A percentile compares a stretch with the other conserved stretches of the same genome.
Evolutionary conservation across 2,329 filamentous ascomycete species (phyloP).

Genomic region (Diaporthe humulicola): DNA sequence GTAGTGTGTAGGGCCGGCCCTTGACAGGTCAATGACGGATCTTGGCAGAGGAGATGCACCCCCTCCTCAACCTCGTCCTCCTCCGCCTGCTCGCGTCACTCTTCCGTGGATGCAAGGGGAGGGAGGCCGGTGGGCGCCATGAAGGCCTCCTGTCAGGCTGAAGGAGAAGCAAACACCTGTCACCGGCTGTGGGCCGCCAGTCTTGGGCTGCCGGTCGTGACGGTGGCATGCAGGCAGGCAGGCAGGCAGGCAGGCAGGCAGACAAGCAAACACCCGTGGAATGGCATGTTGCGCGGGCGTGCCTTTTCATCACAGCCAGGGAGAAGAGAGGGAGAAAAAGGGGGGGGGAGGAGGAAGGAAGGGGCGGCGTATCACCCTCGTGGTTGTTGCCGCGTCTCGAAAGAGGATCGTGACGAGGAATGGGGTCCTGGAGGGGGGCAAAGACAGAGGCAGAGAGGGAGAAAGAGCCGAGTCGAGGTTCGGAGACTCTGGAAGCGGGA

Average conservation of each 20-base stretch:
- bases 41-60: conserved; percentile 16
- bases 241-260: conserved; percentile 5
- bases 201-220: background rate
- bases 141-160: background rate
- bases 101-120: background rate
- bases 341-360: background rate
- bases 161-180: conserved; percentile 15
- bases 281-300: background rate
- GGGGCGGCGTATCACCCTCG: background rate
- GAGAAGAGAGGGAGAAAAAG: no score
- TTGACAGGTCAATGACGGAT: conserved; percentile 17
- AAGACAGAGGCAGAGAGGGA: background rate
- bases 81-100: background rate
- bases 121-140: background rate
- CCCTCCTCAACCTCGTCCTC: background rate
- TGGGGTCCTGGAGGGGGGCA: background rate
- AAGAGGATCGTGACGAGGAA: background rate
- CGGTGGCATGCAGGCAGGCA: conserved; percentile 1
- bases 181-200: conserved; percentile 2
- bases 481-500: background rate
- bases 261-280: background rate
- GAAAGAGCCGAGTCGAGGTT: background rate
- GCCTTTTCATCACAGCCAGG: background rate
- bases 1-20: background rate
- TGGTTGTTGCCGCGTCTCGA: background rate